Conservation (phyloP, 495 filamentous ascomycete genomes). For the Talaromyces liani region DNA sequence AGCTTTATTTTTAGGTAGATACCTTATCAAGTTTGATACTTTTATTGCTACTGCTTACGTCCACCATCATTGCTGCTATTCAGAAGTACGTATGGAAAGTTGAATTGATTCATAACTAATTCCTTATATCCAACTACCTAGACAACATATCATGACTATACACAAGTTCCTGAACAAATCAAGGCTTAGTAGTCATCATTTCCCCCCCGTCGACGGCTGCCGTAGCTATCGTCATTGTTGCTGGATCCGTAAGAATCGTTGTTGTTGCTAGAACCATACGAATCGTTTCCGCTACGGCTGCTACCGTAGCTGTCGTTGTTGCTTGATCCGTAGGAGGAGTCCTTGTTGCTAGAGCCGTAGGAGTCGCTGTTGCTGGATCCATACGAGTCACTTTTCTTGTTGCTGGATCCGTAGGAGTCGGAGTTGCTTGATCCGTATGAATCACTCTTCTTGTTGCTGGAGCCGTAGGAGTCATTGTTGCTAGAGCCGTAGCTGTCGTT, state of each 20-base stretch:
- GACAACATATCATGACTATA: neutral
- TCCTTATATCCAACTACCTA: neutral
- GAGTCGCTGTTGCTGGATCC: neutral
- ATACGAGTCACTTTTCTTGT: neutral
- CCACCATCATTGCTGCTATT: no score
- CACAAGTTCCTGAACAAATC: neutral
- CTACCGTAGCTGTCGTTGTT: no score
- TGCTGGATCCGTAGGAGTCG: neutral
- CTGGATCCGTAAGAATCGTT: neutral
- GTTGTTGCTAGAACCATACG: neutral
- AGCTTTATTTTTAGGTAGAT: slow-evolving; percentile 2
- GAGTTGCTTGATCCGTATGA: neutral
- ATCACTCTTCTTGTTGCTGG: neutral
- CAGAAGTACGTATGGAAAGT: no score
- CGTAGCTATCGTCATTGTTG: neutral
- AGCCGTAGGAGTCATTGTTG: neutral
- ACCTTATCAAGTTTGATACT: neutral
- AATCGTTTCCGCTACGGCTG: no score
- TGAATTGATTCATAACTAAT: neutral
- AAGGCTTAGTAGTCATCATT: slow-evolving; percentile 1
- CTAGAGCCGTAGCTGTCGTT: neutral
- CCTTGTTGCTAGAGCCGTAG: neutral
- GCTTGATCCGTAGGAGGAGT: neutral
- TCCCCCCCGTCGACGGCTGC: neutral
- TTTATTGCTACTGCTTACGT: neutral